Conservation (phyloP, 2,329 filamentous ascomycete species). For the Ceratocystis cacaofunesta region DNA sequence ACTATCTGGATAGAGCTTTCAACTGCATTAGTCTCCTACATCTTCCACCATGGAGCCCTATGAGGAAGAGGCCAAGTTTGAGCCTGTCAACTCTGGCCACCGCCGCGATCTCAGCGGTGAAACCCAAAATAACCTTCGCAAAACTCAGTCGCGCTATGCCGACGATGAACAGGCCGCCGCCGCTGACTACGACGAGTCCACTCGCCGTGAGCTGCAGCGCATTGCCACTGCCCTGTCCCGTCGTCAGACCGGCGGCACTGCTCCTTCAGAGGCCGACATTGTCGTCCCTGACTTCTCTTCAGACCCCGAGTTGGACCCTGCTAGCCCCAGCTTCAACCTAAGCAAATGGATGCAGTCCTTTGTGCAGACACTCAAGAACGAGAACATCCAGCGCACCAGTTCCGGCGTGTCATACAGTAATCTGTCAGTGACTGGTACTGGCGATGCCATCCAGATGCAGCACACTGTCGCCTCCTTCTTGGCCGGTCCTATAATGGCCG, state of each 20-base stretch:
- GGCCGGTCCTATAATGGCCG: constrained; percentile 39
- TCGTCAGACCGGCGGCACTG: constrained; percentile 21
- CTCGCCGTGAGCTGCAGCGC: constrained; percentile 26
- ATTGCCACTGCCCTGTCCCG: constrained; percentile 29
- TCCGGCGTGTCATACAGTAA: constrained; percentile 51
- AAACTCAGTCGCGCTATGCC: background rate
- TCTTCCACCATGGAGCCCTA: background rate
- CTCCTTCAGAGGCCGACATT: constrained; percentile 17
- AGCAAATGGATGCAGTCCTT: constrained; percentile 29
- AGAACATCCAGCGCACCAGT: constrained; percentile 37
- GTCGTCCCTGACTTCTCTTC: constrained; percentile 13
- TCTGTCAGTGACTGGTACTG: constrained; percentile 51
- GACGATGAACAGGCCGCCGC: constrained; percentile 3
- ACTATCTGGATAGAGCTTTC: background rate
- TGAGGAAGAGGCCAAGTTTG: constrained; percentile 5
- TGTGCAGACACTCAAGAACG: constrained; percentile 33
- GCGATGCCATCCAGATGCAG: constrained; percentile 52
- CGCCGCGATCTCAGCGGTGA: constrained; percentile 1
- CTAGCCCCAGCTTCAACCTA: constrained; percentile 28
- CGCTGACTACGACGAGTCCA: constrained; percentile 21
- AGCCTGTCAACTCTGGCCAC: background rate
- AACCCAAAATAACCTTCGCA: background rate
- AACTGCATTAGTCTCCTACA: background rate
- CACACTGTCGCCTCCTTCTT: constrained; percentile 48
- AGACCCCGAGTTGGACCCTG: constrained; percentile 27